A percentile compares a stretch with the other conserved stretches of the same genome.
These are phyloP conservation scores for Lentinus brumalis DNA, from an alignment of 768 basidiomycete species.

Conservation along the genomic window DNA sequence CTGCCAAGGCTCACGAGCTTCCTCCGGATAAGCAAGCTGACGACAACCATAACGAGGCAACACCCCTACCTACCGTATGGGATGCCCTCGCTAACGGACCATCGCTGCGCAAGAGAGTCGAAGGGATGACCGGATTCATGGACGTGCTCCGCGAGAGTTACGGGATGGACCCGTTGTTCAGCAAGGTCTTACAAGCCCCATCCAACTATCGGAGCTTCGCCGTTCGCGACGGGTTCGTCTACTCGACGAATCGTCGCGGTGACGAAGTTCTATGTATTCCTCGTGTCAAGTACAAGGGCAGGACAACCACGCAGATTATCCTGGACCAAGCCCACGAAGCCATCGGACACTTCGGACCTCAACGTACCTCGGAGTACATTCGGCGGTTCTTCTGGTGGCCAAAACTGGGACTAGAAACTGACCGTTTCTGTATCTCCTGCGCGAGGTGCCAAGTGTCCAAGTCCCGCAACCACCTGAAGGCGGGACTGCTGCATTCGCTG, in stretches of 20 bases:
- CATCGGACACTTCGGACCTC: constrained; percentile 36
- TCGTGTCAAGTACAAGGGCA: constrained; percentile 11
- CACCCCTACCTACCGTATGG: background rate
- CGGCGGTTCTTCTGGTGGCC: constrained; percentile 41
- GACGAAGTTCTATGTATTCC: constrained; percentile 25
- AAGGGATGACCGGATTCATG: background rate
- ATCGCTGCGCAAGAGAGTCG: background rate
- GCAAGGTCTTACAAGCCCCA: constrained; percentile 3
- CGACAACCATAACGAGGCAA: background rate
- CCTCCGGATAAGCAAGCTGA: background rate
- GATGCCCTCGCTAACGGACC: background rate
- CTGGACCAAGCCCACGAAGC: constrained; percentile 32
- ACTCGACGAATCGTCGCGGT: background rate
- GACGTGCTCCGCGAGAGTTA: constrained; percentile 2
- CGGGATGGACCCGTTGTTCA: constrained; percentile 14
- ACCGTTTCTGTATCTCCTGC: constrained; percentile 26
- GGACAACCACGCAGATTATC: constrained; percentile 21
- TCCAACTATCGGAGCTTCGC: constrained; percentile 3
- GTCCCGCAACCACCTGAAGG: constrained; percentile 11
- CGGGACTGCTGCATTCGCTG: constrained; percentile 34
- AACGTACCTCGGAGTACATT: constrained; percentile 33
- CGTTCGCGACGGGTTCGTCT: constrained; percentile 7
- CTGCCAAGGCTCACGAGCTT: background rate
- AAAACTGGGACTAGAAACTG: constrained; percentile 17
- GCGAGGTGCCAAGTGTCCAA: constrained; percentile 23